Base-by-base conservation (phyloP, 371 early-diverging fungal species). In the Mortierella sp. region DNA sequence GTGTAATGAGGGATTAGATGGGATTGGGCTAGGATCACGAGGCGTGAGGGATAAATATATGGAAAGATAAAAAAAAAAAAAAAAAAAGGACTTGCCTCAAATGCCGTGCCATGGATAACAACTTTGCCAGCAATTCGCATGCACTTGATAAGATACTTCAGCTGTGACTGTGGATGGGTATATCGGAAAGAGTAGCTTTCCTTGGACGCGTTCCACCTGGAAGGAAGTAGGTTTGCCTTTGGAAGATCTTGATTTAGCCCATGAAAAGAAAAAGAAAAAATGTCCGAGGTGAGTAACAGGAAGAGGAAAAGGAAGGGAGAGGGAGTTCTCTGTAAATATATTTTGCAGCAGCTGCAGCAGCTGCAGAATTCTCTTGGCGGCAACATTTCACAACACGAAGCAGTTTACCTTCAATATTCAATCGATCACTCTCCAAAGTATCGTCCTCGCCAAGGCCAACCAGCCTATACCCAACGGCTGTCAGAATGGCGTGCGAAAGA, bases 131-230 rank as follows among this genome's bases (percentile, higher is more conserved):
- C 91, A 21, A 94, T 66, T 43, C 83, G 83, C n/a, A 94, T 80
- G 29, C 87, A 80, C 62, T 93, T 93, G 43, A 94, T 80, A 19
- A 92, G 82, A 72, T 91, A 93, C 0, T 90, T 92, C 37, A 92
- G 77, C 43, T 89, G 83, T 0, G 93, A 92, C 58, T 92, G 88
- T 7, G 90, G 82, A 77, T 92, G 93, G 18, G 82, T 86, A 64
- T 93, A 93, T 63, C 89, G 83, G 74, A 92, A 88, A 1, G 90
- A 81, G 71, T 89, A 94, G 44, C 77, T 84, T 73, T 70, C 91
- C 11, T 62, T 55, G 44, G 79, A 77, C 15, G 81, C 64, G 69
- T 90, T 92, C 93, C 93, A 93, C 37, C 71, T 75, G 9, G 63
- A 61, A 1, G 90, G 91, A 16, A 91, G 64, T 3, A 57, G 55